Percentiles rank a stretch among this genome's conserved stretches.
phyloP scores from a whole-genome alignment of 1,139 yeast genomes.

The Saccharomyces uvarum region DNA sequence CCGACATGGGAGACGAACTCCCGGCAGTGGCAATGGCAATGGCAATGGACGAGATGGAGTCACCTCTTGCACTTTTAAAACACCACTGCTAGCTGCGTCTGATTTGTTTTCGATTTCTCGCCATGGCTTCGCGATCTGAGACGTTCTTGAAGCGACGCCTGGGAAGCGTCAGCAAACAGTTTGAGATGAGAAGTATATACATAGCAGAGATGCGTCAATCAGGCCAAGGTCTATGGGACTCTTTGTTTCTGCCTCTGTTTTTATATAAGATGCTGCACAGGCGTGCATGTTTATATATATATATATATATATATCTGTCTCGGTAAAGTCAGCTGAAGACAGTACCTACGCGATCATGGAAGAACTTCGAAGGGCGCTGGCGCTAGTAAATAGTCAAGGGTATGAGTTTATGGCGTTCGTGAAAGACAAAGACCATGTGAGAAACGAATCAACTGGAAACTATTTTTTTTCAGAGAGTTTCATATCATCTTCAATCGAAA shows the following conservation, averaged over 20 bases:
- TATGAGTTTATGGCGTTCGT: conserved; percentile 1
- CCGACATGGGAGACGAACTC: not conserved
- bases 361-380: not conserved
- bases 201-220: not conserved
- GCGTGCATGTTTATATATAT: not conserved
- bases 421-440: not conserved
- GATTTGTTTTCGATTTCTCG: not conserved
- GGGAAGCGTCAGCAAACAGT: not conserved
- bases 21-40: not conserved
- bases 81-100: not conserved
- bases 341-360: not conserved
- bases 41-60: not conserved
- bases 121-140: not conserved
- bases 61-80: not conserved
- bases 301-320: not conserved
- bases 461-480: not conserved
- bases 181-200: not conserved
- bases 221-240: not conserved
- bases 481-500: not conserved
- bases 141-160: not conserved
- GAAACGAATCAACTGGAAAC: not conserved
- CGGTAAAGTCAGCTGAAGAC: not conserved
- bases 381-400: not conserved
- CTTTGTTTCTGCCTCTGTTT: not conserved
- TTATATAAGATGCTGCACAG: not conserved